Base-by-base conservation (phyloP, 2,329 filamentous ascomycete species). In the Paraconiothyrium sp. region DNA sequence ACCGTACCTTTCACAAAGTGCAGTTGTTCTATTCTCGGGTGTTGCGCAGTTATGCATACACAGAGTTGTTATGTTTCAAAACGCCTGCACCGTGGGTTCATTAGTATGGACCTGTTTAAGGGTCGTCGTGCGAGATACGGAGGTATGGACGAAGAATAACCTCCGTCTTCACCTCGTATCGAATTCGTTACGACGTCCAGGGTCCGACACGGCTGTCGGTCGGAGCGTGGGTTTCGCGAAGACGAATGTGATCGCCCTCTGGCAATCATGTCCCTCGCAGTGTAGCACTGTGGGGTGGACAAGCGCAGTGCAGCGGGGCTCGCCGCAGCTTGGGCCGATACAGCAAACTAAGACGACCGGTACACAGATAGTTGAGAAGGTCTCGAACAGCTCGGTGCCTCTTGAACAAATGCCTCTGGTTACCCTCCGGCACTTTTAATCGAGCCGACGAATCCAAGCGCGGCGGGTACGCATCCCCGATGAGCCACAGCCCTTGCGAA, bases 381-480 rank as follows among this genome's bases (percentile, higher is more conserved):
- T 20, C 13, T 34, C 22, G 51, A 27, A 39, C 32, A 37, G 5
- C 2, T 35, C 37, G 14, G 37, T 44, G 39, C 20, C 13, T 54
- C n/a, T 20, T 24, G 35, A 41, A 24, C 24, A 27, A 43, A 41
- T 54, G n/a, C n/a, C 30, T 54, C 30, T 51, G 48, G n/a, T 51
- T n/a, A n/a, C 13, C 46, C 6, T n/a, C 39, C 16, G 39, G 39
- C 46, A 14, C 32, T 14, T 13, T 13, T 16, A 30, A n/a, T 11
- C 46, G 46, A 32, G 20, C 49, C 20, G 20, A 16, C 51, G 35
- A 43, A 54, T 54, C 20, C 13, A 44, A 24, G 51, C 51, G 51
- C 51, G 32, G 32, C 51, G 22, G 51, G 16, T 3, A 20, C 51
- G 13, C 35, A 34, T 46, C 52, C 37, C 20, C 22, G 24, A 34